phyloP scores from a whole-genome alignment of 768 basidiomycete species.

The Trametes maxima region DNA sequence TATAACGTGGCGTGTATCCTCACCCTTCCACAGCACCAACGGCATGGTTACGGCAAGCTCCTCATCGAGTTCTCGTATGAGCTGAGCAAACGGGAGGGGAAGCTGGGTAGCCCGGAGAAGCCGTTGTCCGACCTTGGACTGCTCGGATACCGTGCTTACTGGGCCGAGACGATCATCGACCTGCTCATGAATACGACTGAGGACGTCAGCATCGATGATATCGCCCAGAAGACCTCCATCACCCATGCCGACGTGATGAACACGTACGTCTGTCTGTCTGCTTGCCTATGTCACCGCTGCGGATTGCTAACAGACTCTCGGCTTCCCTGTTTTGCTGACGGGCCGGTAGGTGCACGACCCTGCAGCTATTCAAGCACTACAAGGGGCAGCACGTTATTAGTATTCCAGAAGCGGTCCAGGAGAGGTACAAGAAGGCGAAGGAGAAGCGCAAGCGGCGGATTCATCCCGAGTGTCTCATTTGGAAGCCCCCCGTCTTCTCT shows the following conservation, averaged over 20 bases:
- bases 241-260: conserved; percentile 97
- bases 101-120: conserved; percentile 97
- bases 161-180: conserved; percentile 96
- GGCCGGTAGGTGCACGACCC: conserved; percentile 76
- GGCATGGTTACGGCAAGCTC: conserved; percentile 92
- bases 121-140: conserved; percentile 94
- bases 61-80: conserved; percentile 99
- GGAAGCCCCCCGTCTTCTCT: conserved; percentile 96
- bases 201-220: conserved; percentile 92
- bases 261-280: conserved; percentile 66
- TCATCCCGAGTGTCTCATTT: conserved; percentile 75
- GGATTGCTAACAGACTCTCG: conserved; percentile 19
- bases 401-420: conserved; percentile 86
- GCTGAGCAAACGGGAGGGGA: conserved; percentile 93
- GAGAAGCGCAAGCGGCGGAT: conserved; percentile 80
- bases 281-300: conserved; percentile 2
- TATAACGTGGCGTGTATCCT: conserved; percentile 99
- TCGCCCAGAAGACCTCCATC: conserved; percentile 93
- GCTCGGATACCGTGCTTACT: conserved; percentile 92
- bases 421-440: conserved; percentile 84
- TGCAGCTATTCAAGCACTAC: conserved; percentile 95
- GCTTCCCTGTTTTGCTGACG: conserved; percentile 6
- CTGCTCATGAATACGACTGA: conserved; percentile 69
- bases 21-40: conserved; percentile 97
- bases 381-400: conserved; percentile 94